Evolutionary conservation across 306 rosid species (phyloP), one percentile per base, ranked within the genome.

Genomic region (Trifolium repens): DNA sequence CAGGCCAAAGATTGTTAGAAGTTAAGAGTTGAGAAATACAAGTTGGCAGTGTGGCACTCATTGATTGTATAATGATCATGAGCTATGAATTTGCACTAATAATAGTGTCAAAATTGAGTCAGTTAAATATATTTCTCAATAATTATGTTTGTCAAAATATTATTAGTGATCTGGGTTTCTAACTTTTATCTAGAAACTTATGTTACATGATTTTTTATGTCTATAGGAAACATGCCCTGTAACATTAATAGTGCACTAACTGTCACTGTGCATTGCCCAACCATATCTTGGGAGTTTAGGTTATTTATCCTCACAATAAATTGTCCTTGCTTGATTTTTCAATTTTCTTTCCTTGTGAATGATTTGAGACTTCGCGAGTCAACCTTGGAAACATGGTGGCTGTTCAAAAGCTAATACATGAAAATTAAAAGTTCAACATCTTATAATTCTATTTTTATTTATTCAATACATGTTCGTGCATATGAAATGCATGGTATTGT

Each of bases 271-370:
- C 67, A 32, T 59, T 59, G 16, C 6, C 40, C 46, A 44, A 44
- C 24, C 49, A 71, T 70, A 53, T 71, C 7, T 53, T 53, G 3
- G 47, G 19, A 71, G 35, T 71, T 71, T 71, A 53, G 64, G 35
- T 53, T 17, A 53, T 53, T 35, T 30, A 19, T 35, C 37, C 64
- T 53, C 46, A 42, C 55, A 22, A 73, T 42, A 15, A 27, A 4
- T 8, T 58, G 55, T 22, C 15, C 77, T 15, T 72, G 43, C 39
- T 24, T 8, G 46, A 7, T 35, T 61, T 61, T 46, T 59, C 32
- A 46, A 49, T 46, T 61, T 63, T 63, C 40, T 13, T 34, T 71
- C 12, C 11, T 1, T 63, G 50, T 62, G 62, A 39, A 66, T 52
- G 53, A 50, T 35, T 16, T 8, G 13, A 75, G 65, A 65, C 9